Base-by-base conservation (phyloP, 2,329 filamentous ascomycete genomes). In the Colletotrichum euphorbiae region DNA sequence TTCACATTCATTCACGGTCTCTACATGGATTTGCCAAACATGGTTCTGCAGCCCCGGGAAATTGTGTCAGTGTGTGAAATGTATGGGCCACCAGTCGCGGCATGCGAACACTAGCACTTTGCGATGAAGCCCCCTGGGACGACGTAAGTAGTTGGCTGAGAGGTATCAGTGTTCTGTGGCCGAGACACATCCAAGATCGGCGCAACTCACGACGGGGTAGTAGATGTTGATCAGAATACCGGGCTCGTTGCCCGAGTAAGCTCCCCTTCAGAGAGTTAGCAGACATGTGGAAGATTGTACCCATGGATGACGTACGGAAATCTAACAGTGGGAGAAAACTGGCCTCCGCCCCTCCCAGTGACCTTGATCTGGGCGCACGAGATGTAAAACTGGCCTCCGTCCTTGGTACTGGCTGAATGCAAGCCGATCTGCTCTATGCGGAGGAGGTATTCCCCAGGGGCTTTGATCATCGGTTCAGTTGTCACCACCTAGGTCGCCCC, bases 311-410 rank as follows among this genome's bases (percentile, higher is more conserved):
- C 62, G 12, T 57, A 69, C 67, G 69, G 69, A 45, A 70, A 65
- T 38, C 36, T 65, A 19, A 69, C 69, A 3, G 68, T 68, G 17
- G 55, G 60, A 36, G 60, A 65, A 28, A 68, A 57, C 40, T 45
- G 57, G 21, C 65, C 56, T 43, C 45, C 48, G 13, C 69, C 69
- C 17, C 59, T 55, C 8, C 65, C 65, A 12, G 69, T 69, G 1
- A 80, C 77, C 3, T 64, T 72, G 31, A 80, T 64, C 69, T 80
- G 78, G 2, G 75, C 77, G 45, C 78, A 80, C 12, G 74, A 72
- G n/a, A 79, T 75, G 71, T 78, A 80, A 75, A 78, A 78, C 72
- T 80, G 77, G 19, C 78, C 78, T 36, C 78, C 78, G 55, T 73
- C 72, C 58, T 73, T 70, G 52, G 55, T 48, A n/a, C 77, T 69